A percentile compares a stretch with the other conserved stretches of the same genome.
Conservation (phyloP, 1,284 basidiomycete species). For the Fomitopsis schrenkii region DNA sequence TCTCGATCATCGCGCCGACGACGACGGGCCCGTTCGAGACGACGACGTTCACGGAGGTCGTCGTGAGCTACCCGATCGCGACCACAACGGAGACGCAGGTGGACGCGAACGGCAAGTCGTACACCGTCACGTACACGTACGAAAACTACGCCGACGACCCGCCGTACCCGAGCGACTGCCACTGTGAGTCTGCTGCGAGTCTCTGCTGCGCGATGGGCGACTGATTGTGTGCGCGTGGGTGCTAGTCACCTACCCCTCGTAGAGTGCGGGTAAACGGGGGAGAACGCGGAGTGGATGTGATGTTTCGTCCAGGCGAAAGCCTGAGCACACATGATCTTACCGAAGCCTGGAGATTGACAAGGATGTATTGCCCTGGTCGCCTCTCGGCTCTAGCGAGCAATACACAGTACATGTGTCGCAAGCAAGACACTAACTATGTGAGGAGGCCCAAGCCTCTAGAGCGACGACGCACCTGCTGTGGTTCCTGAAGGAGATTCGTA, state of each 20-base stretch:
- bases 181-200: background rate
- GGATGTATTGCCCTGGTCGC: no score
- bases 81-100: background rate
- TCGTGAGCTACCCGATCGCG: background rate
- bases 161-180: background rate
- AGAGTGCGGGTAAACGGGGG: background rate
- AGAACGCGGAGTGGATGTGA: background rate
- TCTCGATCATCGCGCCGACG: background rate
- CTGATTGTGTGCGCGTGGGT: background rate
- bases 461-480: no score
- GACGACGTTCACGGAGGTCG: background rate
- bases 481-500: no score
- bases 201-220: background rate
- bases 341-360: no score
- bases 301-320: background rate
- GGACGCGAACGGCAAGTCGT: background rate
- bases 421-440: no score
- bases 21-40: constrained; percentile 1
- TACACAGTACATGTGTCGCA: no score
- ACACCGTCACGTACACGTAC: background rate
- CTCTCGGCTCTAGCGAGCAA: no score
- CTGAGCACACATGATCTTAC: no score
- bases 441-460: no score
- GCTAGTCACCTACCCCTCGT: background rate
- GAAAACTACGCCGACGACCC: background rate